phyloP scores from a whole-genome alignment of 2,329 filamentous ascomycete species.

The Colletotrichum sp. region DNA sequence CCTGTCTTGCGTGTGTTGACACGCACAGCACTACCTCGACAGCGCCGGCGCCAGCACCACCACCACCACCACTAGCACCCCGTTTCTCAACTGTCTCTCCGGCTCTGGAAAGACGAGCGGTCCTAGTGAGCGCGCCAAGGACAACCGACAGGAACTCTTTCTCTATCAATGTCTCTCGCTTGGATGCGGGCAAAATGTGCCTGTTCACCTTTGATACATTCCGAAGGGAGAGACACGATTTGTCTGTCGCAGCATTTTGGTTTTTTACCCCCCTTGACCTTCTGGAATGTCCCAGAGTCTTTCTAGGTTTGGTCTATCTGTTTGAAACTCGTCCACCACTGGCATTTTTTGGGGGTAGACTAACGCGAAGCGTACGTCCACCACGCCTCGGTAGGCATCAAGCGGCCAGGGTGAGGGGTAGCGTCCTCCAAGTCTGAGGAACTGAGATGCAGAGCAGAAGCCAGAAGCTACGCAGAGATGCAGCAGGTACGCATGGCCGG shows the following conservation, averaged over 20 bases:
- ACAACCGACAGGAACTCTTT: background rate
- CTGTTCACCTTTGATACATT: background rate
- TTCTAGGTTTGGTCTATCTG: background rate
- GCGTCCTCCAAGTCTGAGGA: background rate
- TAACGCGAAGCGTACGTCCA: background rate
- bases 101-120: background rate
- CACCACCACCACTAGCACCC: background rate
- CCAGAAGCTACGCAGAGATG: background rate
- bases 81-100: background rate
- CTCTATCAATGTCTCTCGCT: background rate
- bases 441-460: background rate
- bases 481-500: background rate
- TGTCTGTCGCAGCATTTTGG: background rate
- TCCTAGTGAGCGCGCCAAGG: background rate
- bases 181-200: background rate
- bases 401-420: background rate
- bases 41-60: background rate
- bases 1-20: background rate
- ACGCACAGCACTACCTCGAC: background rate
- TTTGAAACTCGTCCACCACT: background rate
- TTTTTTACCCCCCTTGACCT: background rate
- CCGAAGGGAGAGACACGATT: background rate
- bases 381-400: background rate
- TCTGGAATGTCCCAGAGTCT: slow-evolving; percentile 9
- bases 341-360: background rate